phyloP scores from a whole-genome alignment of 176 grass and related monocot genomes.

The Lolium multiflorum region DNA sequence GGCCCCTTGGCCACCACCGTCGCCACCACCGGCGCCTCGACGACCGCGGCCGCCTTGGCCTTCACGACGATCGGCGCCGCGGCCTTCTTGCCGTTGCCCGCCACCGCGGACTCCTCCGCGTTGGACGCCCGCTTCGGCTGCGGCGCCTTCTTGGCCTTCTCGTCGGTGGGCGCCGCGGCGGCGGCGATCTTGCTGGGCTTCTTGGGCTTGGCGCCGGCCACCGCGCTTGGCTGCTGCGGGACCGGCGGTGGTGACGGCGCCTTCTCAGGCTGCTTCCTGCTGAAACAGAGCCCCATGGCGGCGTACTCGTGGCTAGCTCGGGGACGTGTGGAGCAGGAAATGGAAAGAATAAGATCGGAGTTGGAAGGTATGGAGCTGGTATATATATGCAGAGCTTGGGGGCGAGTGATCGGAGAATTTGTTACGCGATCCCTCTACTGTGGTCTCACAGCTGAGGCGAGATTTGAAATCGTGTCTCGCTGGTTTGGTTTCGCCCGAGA shows the following conservation, averaged over 20 bases:
- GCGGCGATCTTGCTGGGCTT: conserved; percentile 37
- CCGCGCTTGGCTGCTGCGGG: neutral
- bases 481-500: neutral
- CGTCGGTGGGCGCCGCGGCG: neutral
- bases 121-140: conserved; percentile 23
- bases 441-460: conserved; percentile 30
- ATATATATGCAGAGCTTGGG: conserved; percentile 40
- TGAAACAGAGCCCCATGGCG: conserved; percentile 91
- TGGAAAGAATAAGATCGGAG: no score
- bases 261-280: conserved; percentile 65
- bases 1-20: conserved; percentile 16
- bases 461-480: conserved; percentile 48
- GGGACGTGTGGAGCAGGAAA: neutral
- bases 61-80: conserved; percentile 54
- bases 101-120: neutral
- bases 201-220: neutral
- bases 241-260: neutral
- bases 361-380: conserved; percentile 5
- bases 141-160: conserved; percentile 34
- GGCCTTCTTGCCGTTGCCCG: conserved; percentile 60
- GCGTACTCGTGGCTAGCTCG: neutral
- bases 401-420: conserved; percentile 32
- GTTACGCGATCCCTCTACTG: neutral
- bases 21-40: conserved; percentile 22
- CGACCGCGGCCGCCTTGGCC: neutral